Evolutionary conservation across 2,329 filamentous ascomycete species (phyloP), one percentile per base, ranked within the genome.

Genomic region (Zymoseptoria tritici): DNA sequence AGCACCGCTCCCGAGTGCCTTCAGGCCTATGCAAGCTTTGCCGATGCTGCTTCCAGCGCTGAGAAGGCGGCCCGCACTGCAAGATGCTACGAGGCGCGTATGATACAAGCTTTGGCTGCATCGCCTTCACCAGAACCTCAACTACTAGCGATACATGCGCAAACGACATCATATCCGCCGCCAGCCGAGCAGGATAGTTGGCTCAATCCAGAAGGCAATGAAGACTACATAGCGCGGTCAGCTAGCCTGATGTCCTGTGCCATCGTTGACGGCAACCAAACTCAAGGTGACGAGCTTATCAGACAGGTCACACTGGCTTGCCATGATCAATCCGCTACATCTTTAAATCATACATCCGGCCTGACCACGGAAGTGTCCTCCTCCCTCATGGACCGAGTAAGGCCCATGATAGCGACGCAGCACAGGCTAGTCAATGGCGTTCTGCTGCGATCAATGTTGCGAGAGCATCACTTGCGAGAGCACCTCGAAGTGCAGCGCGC

Each of bases 371-470:
- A 49, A 8, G 24, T 31, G 49, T 24, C 26, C 16, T 42, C 57
- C 8, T 60, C 55, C 20, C 65, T 61, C 3, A 56, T 70, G 7
- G 64, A 66, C 16, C 54, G 58, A 9, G 51, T 72, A 1, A 58
- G 67, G 13, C 88, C 90, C 0, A 79, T 93, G 16, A 81, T 96
- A 16, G 77, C 82, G 8, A 83, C 85, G 0, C 93, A 97, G 74
- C 85, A 90, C 6, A 83, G 85, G 50, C 77, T 96, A 0, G 81
- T 96, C 46, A 94, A 92, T 65, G 84, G 84, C 29, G 87, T 89
- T 56, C 89, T 89, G 59, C 83, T 96, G 67, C 80, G 84, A 19
- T 78, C 95, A 8, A 82, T 97, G 20, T 95, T 97, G 71, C 82
- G 82, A 19, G 80, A 85, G 5, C 89, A 96, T 69, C 78, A 84